Conservation (phyloP, 495 filamentous ascomycete species). For the Neurospora sublineolata region DNA sequence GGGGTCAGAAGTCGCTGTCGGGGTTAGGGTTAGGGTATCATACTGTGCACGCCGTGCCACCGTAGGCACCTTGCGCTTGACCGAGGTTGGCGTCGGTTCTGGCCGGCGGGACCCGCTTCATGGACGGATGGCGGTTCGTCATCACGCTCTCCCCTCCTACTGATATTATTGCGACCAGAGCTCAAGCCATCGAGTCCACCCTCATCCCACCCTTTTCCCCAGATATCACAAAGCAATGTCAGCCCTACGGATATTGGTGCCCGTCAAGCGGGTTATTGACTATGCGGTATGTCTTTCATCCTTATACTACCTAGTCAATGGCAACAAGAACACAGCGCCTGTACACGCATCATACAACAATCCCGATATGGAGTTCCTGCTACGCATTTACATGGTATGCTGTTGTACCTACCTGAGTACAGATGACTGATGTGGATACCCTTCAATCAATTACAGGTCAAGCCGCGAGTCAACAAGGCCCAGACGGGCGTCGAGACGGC, state of each 20-base stretch:
- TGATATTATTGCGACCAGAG: not conserved
- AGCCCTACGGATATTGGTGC: slow-evolving; percentile 81
- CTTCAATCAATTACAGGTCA: slow-evolving; percentile 52
- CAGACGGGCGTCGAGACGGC: slow-evolving; percentile 85
- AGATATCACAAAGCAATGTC: slow-evolving; percentile 45
- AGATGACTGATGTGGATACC: not conserved
- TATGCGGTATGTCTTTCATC: slow-evolving; percentile 62
- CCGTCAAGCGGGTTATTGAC: slow-evolving; percentile 96
- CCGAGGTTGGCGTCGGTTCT: slow-evolving; percentile 30
- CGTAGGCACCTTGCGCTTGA: slow-evolving; percentile 6
- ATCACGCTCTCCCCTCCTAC: slow-evolving; percentile 4
- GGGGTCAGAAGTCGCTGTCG: not conserved
- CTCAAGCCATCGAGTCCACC: not conserved
- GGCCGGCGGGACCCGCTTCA: slow-evolving; percentile 14
- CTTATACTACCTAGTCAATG: not conserved
- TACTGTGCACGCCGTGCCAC: not conserved
- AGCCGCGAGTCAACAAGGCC: slow-evolving; percentile 93
- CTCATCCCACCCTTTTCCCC: slow-evolving; percentile 1
- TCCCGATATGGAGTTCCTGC: slow-evolving; percentile 6
- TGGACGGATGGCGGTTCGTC: slow-evolving; percentile 6
- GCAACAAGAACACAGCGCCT: not conserved
- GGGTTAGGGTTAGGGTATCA: slow-evolving; percentile 16
- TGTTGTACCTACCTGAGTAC: not conserved
- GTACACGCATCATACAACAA: not conserved
- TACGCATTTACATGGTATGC: not conserved